Conservation (phyloP, 306 rosid genomes). For the Vigna nakashimae region DNA sequence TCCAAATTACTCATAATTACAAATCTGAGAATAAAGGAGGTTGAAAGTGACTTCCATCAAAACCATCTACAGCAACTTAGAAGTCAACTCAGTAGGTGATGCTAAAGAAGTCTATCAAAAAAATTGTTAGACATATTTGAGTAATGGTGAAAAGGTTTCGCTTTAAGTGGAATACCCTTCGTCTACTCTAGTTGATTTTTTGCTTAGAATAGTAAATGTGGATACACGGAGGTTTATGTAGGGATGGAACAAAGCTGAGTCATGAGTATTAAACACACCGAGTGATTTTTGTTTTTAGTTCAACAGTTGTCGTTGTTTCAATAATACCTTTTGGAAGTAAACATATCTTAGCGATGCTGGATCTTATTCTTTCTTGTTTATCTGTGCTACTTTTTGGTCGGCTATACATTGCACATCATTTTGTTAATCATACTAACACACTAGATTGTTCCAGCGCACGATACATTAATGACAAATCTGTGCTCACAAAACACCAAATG, state of each 20-base stretch:
- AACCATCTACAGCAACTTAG: slow-evolving; percentile 10
- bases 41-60: slow-evolving; percentile 47
- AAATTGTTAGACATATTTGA: not conserved
- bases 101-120: slow-evolving; percentile 3
- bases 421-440: slow-evolving; percentile 35
- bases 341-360: slow-evolving; percentile 39
- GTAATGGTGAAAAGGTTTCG: not conserved
- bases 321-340: slow-evolving; percentile 34
- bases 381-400: slow-evolving; percentile 44
- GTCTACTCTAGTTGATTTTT: not conserved
- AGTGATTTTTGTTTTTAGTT: slow-evolving; percentile 20
- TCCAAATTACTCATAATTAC: slow-evolving; percentile 35
- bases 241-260: slow-evolving; percentile 12
- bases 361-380: slow-evolving; percentile 46
- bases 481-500: slow-evolving; percentile 33
- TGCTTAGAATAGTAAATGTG: not conserved
- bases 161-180: slow-evolving; percentile 26
- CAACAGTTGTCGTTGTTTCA: slow-evolving; percentile 23
- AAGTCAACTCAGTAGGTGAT: slow-evolving; percentile 38
- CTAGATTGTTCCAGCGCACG: slow-evolving; percentile 19
- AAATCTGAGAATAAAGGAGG: slow-evolving; percentile 36
- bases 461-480: slow-evolving; percentile 31
- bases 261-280: not conserved
- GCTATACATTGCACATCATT: slow-evolving; percentile 33
- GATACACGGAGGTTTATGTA: not conserved